A percentile compares a stretch with the other conserved stretches of the same genome.
Conservation (phyloP, 2,329 filamentous ascomycete species). For the Hymenoscyphus occultus region DNA sequence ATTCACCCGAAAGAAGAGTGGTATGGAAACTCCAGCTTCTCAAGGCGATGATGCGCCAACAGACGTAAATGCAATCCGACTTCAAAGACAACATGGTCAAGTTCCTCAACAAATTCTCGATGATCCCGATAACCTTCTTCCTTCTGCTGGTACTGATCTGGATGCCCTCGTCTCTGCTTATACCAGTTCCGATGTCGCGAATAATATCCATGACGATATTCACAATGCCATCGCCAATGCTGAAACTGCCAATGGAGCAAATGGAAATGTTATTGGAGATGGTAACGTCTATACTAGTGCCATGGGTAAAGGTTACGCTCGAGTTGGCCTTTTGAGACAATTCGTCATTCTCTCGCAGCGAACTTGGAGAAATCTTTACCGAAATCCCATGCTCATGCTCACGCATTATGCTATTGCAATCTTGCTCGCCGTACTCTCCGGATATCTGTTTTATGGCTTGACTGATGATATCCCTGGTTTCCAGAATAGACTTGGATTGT, state of each 20-base stretch:
- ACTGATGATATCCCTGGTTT: conserved; percentile 96
- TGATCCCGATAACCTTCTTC: conserved; percentile 63
- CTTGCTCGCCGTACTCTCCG: conserved; percentile 86
- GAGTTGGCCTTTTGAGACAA: conserved; percentile 75
- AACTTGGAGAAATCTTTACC: conserved; percentile 96
- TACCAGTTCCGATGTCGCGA: conserved; percentile 72
- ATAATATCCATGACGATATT: conserved; percentile 74
- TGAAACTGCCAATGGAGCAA: conserved; percentile 63
- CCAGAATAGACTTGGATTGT: conserved; percentile 93
- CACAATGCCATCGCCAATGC: conserved; percentile 63
- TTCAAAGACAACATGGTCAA: conserved; percentile 51
- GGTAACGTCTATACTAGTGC: conserved; percentile 49
- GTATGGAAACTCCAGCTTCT: conserved; percentile 60
- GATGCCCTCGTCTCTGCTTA: conserved; percentile 79
- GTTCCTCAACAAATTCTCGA: conserved; percentile 63
- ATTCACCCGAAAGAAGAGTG: conserved; percentile 75
- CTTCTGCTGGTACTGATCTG: conserved; percentile 64
- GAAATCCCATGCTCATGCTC: conserved; percentile 97
- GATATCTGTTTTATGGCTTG: conserved; percentile 92
- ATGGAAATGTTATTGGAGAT: conserved; percentile 52
- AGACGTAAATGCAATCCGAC: conserved; percentile 47
- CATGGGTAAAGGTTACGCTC: conserved; percentile 76
- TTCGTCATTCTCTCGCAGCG: conserved; percentile 86
- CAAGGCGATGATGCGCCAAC: conserved; percentile 54
- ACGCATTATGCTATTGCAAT: conserved; percentile 98